A percentile compares a stretch with the other conserved stretches of the same genome.
phyloP scores from a whole-genome alignment of 2,329 filamentous ascomycete species.

The Xylaria sp. region DNA sequence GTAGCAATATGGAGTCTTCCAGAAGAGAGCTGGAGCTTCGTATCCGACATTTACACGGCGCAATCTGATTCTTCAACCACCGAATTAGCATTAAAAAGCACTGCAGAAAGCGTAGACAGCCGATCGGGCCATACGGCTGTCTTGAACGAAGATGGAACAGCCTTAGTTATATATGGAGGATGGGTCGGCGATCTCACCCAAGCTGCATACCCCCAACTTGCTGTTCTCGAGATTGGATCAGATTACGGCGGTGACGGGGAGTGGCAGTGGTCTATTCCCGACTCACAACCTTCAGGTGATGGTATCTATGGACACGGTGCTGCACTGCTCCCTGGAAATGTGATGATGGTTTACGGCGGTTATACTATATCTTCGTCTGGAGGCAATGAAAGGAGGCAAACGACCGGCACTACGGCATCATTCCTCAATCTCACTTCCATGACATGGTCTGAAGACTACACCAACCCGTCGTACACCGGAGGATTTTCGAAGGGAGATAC shows the following conservation, averaged over 20 bases:
- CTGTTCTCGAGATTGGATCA: conserved; percentile 78
- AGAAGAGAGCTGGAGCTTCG: conserved; percentile 86
- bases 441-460: conserved; percentile 64
- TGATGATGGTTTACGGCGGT: conserved; percentile 75
- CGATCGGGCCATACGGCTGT: conserved; percentile 91
- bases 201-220: conserved; percentile 84
- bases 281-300: conserved; percentile 56
- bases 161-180: conserved; percentile 84
- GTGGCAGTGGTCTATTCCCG: conserved; percentile 78
- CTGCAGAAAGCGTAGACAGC: conserved; percentile 70
- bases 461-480: conserved; percentile 54
- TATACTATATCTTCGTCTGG: conserved; percentile 60
- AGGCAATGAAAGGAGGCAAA: conserved; percentile 51
- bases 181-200: conserved; percentile 88
- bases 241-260: conserved; percentile 76
- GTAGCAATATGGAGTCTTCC: conserved; percentile 88
- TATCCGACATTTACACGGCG: conserved; percentile 65
- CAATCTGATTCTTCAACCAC: conserved; percentile 58
- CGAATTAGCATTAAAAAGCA: conserved; percentile 66
- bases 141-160: conserved; percentile 79
- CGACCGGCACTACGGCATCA: conserved; percentile 47
- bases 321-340: conserved; percentile 71
- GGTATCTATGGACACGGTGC: conserved; percentile 74
- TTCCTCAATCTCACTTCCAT: conserved; percentile 70
- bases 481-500: conserved; percentile 28